phyloP scores from a whole-genome alignment of 1,139 yeast species.

The Geotrichum histeridarum region DNA sequence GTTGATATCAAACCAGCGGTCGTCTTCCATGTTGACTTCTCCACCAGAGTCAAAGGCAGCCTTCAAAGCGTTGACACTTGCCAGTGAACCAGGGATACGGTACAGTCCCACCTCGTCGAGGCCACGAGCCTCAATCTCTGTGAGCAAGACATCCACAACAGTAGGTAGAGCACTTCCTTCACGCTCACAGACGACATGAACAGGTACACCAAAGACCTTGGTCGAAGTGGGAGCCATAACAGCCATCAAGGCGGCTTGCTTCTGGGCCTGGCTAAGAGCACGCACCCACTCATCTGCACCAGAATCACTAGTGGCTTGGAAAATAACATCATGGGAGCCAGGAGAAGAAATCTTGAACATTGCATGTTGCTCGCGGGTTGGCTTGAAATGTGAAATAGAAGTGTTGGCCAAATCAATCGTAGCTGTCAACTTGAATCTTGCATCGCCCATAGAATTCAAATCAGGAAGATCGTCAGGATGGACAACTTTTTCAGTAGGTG shows the following conservation, averaged over 20 bases:
- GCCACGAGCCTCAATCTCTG: slow-evolving; percentile 77
- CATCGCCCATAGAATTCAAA: slow-evolving; percentile 41
- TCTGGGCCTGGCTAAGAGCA: slow-evolving; percentile 40
- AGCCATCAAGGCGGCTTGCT: slow-evolving; percentile 41
- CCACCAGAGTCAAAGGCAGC: slow-evolving; percentile 70
- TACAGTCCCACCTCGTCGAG: slow-evolving; percentile 87
- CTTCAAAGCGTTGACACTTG: slow-evolving; percentile 67
- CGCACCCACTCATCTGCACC: slow-evolving; percentile 77
- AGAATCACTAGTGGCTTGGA: slow-evolving; percentile 62
- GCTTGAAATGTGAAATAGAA: slow-evolving; percentile 26
- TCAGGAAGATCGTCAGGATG: slow-evolving; percentile 57
- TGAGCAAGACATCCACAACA: slow-evolving; percentile 59
- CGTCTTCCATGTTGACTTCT: slow-evolving; percentile 59
- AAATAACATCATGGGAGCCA: slow-evolving; percentile 48
- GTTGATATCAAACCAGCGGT: slow-evolving; percentile 74
- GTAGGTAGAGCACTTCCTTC: slow-evolving; percentile 60
- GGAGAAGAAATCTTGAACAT: slow-evolving; percentile 60
- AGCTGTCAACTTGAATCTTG: slow-evolving; percentile 52
- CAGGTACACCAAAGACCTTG: slow-evolving; percentile 84
- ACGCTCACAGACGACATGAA: slow-evolving; percentile 66
- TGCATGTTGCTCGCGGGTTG: slow-evolving; percentile 26
- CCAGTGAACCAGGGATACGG: slow-evolving; percentile 84
- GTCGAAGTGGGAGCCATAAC: slow-evolving; percentile 31
- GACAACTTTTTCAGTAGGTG: slow-evolving; percentile 46
- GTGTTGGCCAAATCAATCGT: slow-evolving; percentile 52